phyloP scores from a whole-genome alignment of 148 eudicot species.

The Rhododendron griersonianum region DNA sequence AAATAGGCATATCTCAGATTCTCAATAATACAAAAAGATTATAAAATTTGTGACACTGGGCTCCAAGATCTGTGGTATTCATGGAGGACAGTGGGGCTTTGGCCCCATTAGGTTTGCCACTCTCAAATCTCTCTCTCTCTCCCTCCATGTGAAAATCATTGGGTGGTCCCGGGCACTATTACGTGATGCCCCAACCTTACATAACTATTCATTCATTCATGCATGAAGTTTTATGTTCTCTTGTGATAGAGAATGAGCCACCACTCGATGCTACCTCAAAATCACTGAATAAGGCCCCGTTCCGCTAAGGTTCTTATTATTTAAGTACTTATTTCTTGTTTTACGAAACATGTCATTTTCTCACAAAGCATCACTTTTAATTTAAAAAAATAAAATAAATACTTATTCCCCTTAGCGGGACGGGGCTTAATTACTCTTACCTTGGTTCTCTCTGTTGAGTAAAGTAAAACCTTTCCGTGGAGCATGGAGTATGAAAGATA shows the following conservation, averaged over 20 bases:
- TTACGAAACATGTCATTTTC: too few species aligned
- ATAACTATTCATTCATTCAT: too few species aligned
- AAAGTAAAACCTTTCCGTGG: background rate
- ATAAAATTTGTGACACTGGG: background rate
- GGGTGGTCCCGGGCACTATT: too few species aligned
- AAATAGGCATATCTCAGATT: background rate
- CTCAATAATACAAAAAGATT: background rate
- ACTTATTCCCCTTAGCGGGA: too few species aligned
- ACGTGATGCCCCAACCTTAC: too few species aligned
- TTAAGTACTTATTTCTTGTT: too few species aligned
- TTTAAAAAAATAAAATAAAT: too few species aligned
- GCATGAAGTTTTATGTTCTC: too few species aligned
- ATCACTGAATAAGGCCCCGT: background rate
- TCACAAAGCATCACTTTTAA: too few species aligned
- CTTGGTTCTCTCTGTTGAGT: background rate
- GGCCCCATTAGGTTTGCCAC: background rate
- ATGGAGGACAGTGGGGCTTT: background rate
- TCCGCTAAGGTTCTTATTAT: too few species aligned
- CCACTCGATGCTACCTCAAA: too few species aligned
- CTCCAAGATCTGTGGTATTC: constrained; percentile 1
- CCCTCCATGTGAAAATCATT: background rate
- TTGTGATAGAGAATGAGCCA: too few species aligned
- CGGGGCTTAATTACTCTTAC: background rate
- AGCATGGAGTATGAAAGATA: background rate
- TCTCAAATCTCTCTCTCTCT: background rate